A percentile compares a stretch with the other conserved stretches of the same genome.
Evolutionary conservation across 2,329 filamentous ascomycete genomes (phyloP).

Genomic region (Aspergillus ustus): DNA sequence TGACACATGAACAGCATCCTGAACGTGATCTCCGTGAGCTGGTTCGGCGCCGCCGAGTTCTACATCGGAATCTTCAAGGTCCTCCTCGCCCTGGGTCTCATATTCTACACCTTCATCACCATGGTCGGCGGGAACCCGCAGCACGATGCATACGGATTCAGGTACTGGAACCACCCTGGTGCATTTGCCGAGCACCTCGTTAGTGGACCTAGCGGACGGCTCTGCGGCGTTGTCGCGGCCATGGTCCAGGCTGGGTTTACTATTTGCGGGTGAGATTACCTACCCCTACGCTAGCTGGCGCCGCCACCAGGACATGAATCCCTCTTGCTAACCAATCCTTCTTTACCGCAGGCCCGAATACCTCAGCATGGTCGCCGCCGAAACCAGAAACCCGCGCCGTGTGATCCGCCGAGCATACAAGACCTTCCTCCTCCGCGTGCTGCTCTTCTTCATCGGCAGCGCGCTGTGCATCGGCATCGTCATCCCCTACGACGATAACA

Average conservation of each 20-base stretch:
- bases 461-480: slow-evolving; percentile 71
- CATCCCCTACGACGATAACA: slow-evolving; percentile 67
- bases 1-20: slow-evolving; percentile 21
- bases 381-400: slow-evolving; percentile 68
- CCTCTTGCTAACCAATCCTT: no score
- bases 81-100: slow-evolving; percentile 32
- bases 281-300: no score
- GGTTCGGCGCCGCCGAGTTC: slow-evolving; percentile 53
- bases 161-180: slow-evolving; percentile 65
- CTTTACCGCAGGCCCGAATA: no score
- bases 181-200: slow-evolving; percentile 68
- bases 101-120: slow-evolving; percentile 66
- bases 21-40: slow-evolving; percentile 48
- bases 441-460: slow-evolving; percentile 72
- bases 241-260: no score
- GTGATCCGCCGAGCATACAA: slow-evolving; percentile 73
- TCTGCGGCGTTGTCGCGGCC: no score
- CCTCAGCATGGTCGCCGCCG: slow-evolving; percentile 59
- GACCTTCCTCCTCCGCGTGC: slow-evolving; percentile 73
- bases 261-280: no score
- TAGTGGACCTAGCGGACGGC: slow-evolving; percentile 46
- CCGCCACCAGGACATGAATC: no score
- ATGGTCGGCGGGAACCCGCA: slow-evolving; percentile 80
- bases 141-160: slow-evolving; percentile 70
- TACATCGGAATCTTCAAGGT: slow-evolving; percentile 50